phyloP scores from a whole-genome alignment of 441 rosid species.

The Arabidopsis hybrid region DNA sequence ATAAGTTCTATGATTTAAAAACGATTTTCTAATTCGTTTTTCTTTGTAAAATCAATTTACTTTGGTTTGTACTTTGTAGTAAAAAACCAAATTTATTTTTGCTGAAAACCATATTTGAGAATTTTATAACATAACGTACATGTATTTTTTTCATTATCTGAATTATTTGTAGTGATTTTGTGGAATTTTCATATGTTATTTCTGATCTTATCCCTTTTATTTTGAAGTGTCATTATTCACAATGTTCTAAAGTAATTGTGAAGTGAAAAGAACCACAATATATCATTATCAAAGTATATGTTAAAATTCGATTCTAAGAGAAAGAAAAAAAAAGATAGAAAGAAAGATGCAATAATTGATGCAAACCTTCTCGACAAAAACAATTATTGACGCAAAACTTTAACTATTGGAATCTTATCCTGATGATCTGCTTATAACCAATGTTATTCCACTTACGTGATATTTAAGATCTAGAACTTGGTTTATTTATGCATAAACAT shows the following conservation, averaged over 20 bases:
- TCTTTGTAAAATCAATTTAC: background rate
- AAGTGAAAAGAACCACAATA: slow-evolving; percentile 18
- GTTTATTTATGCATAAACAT: background rate
- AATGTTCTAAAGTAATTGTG: slow-evolving; percentile 13
- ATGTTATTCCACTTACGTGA: slow-evolving; percentile 15
- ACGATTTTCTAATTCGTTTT: background rate
- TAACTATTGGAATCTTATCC: slow-evolving; percentile 35
- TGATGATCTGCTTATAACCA: background rate
- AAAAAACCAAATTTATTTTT: background rate
- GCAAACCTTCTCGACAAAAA: slow-evolving; percentile 5
- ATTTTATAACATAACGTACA: background rate
- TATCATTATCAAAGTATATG: slow-evolving; percentile 24
- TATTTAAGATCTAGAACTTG: background rate
- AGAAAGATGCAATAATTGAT: slow-evolving; percentile 33
- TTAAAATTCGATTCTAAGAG: slow-evolving; percentile 25
- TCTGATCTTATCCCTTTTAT: background rate
- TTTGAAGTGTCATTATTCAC: slow-evolving; percentile 24
- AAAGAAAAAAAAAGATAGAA: background rate
- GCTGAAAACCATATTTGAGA: background rate
- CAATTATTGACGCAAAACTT: slow-evolving; percentile 17
- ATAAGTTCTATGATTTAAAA: background rate
- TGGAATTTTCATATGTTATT: background rate
- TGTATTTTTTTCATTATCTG: background rate
- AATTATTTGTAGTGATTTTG: background rate
- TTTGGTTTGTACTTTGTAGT: too few species aligned